Conservation (phyloP, 805 yeast genomes). For the Candida arabinofermentans region DNA sequence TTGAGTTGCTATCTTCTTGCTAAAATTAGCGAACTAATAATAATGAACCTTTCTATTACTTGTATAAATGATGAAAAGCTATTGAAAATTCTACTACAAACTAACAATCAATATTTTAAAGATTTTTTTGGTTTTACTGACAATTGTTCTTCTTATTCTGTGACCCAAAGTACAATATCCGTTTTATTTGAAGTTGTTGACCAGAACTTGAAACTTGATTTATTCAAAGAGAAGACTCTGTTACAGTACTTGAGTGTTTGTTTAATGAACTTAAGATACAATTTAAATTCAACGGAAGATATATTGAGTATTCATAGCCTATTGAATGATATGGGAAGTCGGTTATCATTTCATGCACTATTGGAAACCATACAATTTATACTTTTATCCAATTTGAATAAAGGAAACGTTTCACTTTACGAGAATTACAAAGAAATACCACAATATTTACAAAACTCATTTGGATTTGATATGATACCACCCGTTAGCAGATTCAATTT, state of each 20-base stretch:
- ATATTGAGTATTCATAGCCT: constrained; percentile 18
- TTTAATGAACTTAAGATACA: constrained; percentile 17
- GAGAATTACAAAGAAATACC: constrained; percentile 11
- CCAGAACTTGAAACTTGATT: constrained; percentile 27
- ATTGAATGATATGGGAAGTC: constrained; percentile 30
- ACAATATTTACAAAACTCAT: constrained; percentile 7
- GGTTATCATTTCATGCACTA: constrained; percentile 34
- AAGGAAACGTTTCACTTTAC: constrained; percentile 6
- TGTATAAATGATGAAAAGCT: constrained; percentile 9
- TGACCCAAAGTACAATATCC: constrained; percentile 18
- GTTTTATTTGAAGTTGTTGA: constrained; percentile 30
- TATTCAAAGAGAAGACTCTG: constrained; percentile 18
- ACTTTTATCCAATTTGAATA: constrained; percentile 16
- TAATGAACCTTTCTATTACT: constrained; percentile 11
- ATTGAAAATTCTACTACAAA: constrained; percentile 13
- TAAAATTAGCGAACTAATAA: constrained; percentile 11
- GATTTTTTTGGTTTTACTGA: constrained; percentile 20
- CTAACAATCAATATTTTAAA: constrained; percentile 16
- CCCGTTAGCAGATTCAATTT: constrained; percentile 28
- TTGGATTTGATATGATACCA: constrained; percentile 27
- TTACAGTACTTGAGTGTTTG: constrained; percentile 18
- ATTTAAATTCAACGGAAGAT: constrained; percentile 15
- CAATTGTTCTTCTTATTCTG: constrained; percentile 5
- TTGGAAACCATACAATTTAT: constrained; percentile 25
- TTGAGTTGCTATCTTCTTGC: constrained; percentile 22